A percentile compares a stretch with the other conserved stretches of the same genome.
Conservation (phyloP, 495 filamentous ascomycete species). For the Platismatia glauca region DNA sequence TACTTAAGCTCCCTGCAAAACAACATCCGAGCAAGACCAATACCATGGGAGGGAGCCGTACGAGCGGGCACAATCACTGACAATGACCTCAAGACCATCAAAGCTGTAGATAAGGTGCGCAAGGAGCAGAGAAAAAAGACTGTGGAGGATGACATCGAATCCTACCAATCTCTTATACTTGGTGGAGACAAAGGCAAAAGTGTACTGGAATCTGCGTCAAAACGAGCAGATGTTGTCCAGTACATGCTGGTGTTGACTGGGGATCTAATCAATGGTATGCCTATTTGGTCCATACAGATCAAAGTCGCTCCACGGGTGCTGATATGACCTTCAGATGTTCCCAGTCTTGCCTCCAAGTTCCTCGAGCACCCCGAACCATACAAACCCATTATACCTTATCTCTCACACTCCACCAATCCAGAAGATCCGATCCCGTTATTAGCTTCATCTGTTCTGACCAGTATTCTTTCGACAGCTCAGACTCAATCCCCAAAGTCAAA, state of each 20-base stretch:
- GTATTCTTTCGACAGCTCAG: constrained; percentile 64
- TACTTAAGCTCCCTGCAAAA: constrained; percentile 87
- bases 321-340: constrained; percentile 52
- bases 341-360: constrained; percentile 64
- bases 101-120: constrained; percentile 92
- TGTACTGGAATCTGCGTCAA: constrained; percentile 70
- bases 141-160: constrained; percentile 67
- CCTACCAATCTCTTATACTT: constrained; percentile 70
- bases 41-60: constrained; percentile 96
- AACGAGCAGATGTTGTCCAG: constrained; percentile 80
- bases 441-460: constrained; percentile 78
- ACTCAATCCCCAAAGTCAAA: constrained; percentile 45
- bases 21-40: constrained; percentile 87
- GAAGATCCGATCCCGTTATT: constrained; percentile 86
- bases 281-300: neutral
- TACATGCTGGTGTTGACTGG: constrained; percentile 85
- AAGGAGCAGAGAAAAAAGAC: constrained; percentile 76
- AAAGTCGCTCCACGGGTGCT: constrained; percentile 23
- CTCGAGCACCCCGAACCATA: constrained; percentile 69
- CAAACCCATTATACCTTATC: constrained; percentile 74
- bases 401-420: constrained; percentile 67
- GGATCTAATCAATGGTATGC: constrained; percentile 76
- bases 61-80: constrained; percentile 90
- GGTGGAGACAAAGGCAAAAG: constrained; percentile 62
- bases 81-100: constrained; percentile 89